phyloP scores from a whole-genome alignment of 2,329 filamentous ascomycete species.

The Coniochaeta sp. region DNA sequence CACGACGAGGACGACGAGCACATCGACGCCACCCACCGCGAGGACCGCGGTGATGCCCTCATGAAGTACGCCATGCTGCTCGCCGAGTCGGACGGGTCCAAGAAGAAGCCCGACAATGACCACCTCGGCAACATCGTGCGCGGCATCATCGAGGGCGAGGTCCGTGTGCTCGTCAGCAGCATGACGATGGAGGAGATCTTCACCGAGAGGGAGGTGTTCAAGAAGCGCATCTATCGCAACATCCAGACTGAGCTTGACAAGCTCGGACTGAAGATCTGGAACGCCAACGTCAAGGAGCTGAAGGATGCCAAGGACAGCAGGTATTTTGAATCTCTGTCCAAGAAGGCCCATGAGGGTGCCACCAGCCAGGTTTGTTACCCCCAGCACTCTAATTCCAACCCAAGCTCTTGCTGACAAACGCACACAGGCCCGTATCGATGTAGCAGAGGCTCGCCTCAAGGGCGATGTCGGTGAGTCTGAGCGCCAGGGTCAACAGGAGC shows the following conservation, averaged over 20 bases:
- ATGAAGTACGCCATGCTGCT: conserved; percentile 79
- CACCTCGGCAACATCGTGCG: conserved; percentile 76
- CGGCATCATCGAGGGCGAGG: conserved; percentile 85
- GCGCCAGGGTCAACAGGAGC: conserved; percentile 72
- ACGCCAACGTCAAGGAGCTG: conserved; percentile 63
- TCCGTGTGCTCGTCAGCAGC: conserved; percentile 70
- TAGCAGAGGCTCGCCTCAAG: conserved; percentile 54
- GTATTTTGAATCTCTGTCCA: conserved; percentile 75
- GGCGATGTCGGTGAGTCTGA: conserved; percentile 73
- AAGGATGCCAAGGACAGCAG: conserved; percentile 75
- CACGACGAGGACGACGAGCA: conserved; percentile 11
- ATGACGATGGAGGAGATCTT: conserved; percentile 90
- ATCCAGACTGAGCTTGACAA: conserved; percentile 75
- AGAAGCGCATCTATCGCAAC: conserved; percentile 66
- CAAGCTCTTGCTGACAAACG: neutral
- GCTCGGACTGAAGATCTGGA: conserved; percentile 69
- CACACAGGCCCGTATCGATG: conserved; percentile 41
- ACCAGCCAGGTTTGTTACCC: conserved; percentile 61
- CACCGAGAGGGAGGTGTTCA: conserved; percentile 25
- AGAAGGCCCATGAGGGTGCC: conserved; percentile 80
- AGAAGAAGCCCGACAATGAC: conserved; percentile 30
- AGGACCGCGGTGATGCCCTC: conserved; percentile 55
- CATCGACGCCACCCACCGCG: conserved; percentile 20
- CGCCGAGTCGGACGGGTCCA: conserved; percentile 44
- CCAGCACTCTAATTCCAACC: neutral